These are phyloP conservation scores for Chenopodium berlandieri DNA, from an alignment of 148 eudicot genomes.

Conservation along the genomic window DNA sequence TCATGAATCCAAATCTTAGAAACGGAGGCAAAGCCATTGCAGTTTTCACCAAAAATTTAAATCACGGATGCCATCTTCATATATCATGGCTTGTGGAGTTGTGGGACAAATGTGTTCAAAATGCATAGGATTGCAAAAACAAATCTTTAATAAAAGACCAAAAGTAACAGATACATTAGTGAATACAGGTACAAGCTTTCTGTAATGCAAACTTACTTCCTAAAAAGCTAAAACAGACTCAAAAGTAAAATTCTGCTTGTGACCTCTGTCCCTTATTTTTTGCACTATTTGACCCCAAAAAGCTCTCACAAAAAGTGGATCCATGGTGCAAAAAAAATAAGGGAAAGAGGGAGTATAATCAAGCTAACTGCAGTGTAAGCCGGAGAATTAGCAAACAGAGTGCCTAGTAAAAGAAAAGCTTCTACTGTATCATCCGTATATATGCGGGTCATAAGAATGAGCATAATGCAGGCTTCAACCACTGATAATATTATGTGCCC, in stretches of 20 bases:
- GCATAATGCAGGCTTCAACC: neutral
- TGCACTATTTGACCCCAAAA: too few relatives aligned
- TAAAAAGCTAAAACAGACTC: neutral
- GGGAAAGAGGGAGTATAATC: neutral
- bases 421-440: too few relatives aligned
- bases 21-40: neutral
- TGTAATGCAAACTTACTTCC: neutral
- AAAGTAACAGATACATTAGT: neutral
- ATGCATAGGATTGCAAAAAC: neutral
- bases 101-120: neutral
- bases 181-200: too few relatives aligned
- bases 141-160: neutral
- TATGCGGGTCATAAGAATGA: neutral
- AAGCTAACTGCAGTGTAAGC: neutral
- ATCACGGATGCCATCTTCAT: neutral
- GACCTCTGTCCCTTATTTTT: too few relatives aligned
- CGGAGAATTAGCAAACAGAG: neutral
- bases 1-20: neutral
- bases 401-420: neutral
- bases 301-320: too few relatives aligned
- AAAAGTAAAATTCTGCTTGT: neutral
- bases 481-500: slow-evolving; percentile 12
- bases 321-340: too few relatives aligned
- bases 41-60: neutral
- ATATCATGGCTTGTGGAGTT: neutral